Base-by-base conservation (phyloP, 257 asterid species). In the Thymus mandschuricus region DNA sequence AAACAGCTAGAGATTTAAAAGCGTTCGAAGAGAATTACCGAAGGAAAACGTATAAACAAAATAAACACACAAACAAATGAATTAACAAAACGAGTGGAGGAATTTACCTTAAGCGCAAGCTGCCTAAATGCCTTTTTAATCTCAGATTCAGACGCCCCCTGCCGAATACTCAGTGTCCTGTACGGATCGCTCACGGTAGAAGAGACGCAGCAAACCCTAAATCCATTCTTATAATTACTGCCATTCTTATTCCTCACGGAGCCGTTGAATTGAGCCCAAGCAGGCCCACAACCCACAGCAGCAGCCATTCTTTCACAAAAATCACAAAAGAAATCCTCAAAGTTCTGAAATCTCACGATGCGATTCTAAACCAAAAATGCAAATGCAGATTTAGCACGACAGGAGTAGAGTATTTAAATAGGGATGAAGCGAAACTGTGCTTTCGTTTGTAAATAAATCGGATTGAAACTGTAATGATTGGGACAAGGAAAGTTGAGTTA, bases 81-180 rank as follows among this genome's bases (percentile, higher is more conserved):
- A 51, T 5, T 0, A 21, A 1, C 2, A 29, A 57, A 59, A 6
- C 10, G 33, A 11, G 29, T 12, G 49, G 21, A 21, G 15, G 31
- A 38, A 51, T 63, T 8, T 1, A 74, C 98, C 97, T 87, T 77
- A 58, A 90, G 91, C 60, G 97, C 98, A 69, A 93, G 98, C 79
- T 85, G 76, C 45, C 98, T 75, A 56, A 93, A 90, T 1, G 98
- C 98, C 76, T 83, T 92, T 74, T 84, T 87, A 35, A 92, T 93
- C 82, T 92, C 97, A 49, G 96, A 82, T 84, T 92, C 95, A 68
- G 97, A 88, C 0, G 98, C 97, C n/a, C 83, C 86, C 0, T 73
- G 95, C 0, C 61, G 78, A 72, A 92, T 83, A 69, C 85, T 75
- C 3, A 92, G 89, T 15, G 97, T 90, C 72, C 73, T 78, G 66